Conservation (phyloP, 208 protist species). For the Trypanosoma scelopori region DNA sequence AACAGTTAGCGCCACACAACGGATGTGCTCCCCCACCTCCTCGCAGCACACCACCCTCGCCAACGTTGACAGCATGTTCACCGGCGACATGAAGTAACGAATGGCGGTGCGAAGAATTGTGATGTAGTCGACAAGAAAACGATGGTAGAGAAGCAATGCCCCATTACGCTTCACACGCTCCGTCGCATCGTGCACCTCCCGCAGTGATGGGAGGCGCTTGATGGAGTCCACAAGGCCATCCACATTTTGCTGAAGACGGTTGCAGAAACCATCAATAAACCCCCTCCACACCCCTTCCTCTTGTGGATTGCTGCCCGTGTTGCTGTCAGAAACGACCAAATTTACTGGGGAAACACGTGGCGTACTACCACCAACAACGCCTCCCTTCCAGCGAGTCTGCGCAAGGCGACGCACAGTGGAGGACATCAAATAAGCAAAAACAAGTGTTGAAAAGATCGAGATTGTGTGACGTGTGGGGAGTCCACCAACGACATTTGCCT, state of each 20-base stretch:
- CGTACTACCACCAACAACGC: not conserved
- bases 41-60: slow-evolving; percentile 57
- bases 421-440: slow-evolving; percentile 44
- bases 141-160: slow-evolving; percentile 47
- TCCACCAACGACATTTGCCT: not conserved
- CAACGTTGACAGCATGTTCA: slow-evolving; percentile 49
- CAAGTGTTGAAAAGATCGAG: slow-evolving; percentile 41
- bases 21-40: slow-evolving; percentile 38
- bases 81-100: slow-evolving; percentile 28
- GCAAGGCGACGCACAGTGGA: slow-evolving; percentile 21
- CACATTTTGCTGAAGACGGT: slow-evolving; percentile 23
- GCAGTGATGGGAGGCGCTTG: slow-evolving; percentile 14
- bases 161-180: slow-evolving; percentile 52
- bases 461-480: slow-evolving; percentile 35
- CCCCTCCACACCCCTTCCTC: slow-evolving; percentile 24
- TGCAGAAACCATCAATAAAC: slow-evolving; percentile 30
- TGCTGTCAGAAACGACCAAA: not conserved
- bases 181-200: slow-evolving; percentile 20
- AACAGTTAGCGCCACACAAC: slow-evolving; percentile 48
- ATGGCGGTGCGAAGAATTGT: slow-evolving; percentile 50
- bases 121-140: slow-evolving; percentile 57
- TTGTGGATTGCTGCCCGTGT: not conserved
- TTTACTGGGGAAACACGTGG: not conserved
- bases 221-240: slow-evolving; percentile 30
- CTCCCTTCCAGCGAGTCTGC: slow-evolving; percentile 1